These are phyloP conservation scores for Lycium barbarum DNA, from an alignment of 257 asterid genomes.

Conservation along the genomic window DNA sequence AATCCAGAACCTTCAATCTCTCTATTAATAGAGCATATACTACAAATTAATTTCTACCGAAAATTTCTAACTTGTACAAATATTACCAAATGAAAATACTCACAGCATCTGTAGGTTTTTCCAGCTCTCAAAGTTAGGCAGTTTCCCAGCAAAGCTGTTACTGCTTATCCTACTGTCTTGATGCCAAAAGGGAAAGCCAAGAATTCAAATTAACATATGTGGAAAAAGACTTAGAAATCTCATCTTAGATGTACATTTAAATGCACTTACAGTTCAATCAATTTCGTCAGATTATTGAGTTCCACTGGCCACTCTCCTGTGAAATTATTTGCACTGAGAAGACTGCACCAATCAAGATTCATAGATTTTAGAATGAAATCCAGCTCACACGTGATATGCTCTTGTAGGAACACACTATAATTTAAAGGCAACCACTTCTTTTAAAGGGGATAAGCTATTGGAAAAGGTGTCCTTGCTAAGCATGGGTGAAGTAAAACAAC, in stretches of 20 bases:
- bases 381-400: not conserved
- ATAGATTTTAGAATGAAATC: not conserved
- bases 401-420: not conserved
- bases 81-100: conserved; percentile 35
- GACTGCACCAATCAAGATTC: conserved; percentile 43
- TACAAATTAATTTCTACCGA: not conserved
- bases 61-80: conserved; percentile 16
- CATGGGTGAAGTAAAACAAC: conserved; percentile 5
- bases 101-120: conserved; percentile 54
- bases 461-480: not conserved
- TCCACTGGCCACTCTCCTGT: conserved; percentile 54
- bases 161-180: conserved; percentile 61
- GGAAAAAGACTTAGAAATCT: not conserved
- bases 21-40: conserved; percentile 42
- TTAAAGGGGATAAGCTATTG: not conserved
- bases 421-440: not conserved
- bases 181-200: not conserved
- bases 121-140: conserved; percentile 54
- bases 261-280: conserved; percentile 54
- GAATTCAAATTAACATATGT: not conserved
- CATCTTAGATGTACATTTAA: not conserved
- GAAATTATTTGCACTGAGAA: conserved; percentile 54
- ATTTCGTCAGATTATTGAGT: conserved; percentile 41
- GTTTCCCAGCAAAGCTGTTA: conserved; percentile 55
- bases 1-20: conserved; percentile 67